These are phyloP conservation scores for Paramecium pentaurelia DNA, from an alignment of 73 alveolate genomes.

Conservation along the genomic window DNA sequence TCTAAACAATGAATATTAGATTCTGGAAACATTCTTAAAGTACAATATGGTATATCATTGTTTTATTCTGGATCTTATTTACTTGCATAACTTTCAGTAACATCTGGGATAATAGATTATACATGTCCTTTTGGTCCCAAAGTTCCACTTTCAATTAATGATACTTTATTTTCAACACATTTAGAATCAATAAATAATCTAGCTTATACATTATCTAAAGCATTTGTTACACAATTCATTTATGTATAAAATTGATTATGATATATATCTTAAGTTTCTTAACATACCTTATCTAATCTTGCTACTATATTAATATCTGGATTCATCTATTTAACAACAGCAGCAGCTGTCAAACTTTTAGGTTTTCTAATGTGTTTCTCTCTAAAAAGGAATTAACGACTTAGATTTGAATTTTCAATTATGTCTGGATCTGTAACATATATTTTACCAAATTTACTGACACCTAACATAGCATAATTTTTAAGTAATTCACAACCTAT, in stretches of 20 bases:
- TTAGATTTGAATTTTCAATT: conserved; percentile 96
- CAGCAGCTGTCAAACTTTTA: conserved; percentile 89
- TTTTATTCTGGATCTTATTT: conserved; percentile 89
- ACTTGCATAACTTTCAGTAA: conserved; percentile 87
- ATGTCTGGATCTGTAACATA: conserved; percentile 93
- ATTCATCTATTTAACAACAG: conserved; percentile 88
- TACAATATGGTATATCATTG: conserved; percentile 92
- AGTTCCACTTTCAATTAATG: conserved; percentile 97
- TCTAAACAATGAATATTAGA: conserved; percentile 98
- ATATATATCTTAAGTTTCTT: conserved; percentile 92
- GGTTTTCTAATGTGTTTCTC: conserved; percentile 71
- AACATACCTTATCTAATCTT: conserved; percentile 88
- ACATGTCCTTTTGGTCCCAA: conserved; percentile 93
- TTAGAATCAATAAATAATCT: conserved; percentile 95
- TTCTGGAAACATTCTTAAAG: conserved; percentile 97
- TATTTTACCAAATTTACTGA: conserved; percentile 71
- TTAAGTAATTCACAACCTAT: conserved; percentile 99
- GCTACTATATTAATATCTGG: conserved; percentile 74
- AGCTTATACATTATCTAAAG: conserved; percentile 97
- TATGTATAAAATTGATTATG: conserved; percentile 93
- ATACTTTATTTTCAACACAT: conserved; percentile 94
- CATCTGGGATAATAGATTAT: conserved; percentile 83
- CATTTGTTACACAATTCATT: conserved; percentile 90
- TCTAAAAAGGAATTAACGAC: conserved; percentile 97
- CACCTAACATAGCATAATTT: conserved; percentile 91